Percentiles rank a stretch among this genome's conserved stretches.
phyloP scores from a whole-genome alignment of 2,329 filamentous ascomycete genomes.

The Elsinoe fawcettii region DNA sequence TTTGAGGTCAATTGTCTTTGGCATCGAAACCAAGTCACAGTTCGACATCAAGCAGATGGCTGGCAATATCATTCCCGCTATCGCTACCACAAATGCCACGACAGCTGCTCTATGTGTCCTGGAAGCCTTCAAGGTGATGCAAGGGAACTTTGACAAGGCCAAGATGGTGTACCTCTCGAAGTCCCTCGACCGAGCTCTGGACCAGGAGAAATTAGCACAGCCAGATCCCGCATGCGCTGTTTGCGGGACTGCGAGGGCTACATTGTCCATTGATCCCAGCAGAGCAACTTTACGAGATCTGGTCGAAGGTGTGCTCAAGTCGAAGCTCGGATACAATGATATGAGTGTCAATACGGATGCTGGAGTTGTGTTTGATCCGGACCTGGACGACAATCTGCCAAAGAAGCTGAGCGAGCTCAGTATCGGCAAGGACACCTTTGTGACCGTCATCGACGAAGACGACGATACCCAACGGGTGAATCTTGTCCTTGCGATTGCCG shows the following conservation, averaged over 20 bases:
- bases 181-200: slow-evolving; percentile 51
- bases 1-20: slow-evolving; percentile 79
- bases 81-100: slow-evolving; percentile 96
- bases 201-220: slow-evolving; percentile 45
- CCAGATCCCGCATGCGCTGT: slow-evolving; percentile 80
- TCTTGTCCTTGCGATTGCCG: slow-evolving; percentile 51
- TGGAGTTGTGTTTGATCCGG: slow-evolving; percentile 79
- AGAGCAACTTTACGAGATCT: slow-evolving; percentile 71
- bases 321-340: slow-evolving; percentile 66
- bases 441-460: slow-evolving; percentile 78
- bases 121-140: slow-evolving; percentile 84
- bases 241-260: slow-evolving; percentile 66
- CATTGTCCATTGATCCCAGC: slow-evolving; percentile 59
- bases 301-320: slow-evolving; percentile 64
- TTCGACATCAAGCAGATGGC: slow-evolving; percentile 99
- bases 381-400: slow-evolving; percentile 75
- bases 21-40: slow-evolving; percentile 77
- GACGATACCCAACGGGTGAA: slow-evolving; percentile 73
- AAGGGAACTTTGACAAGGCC: slow-evolving; percentile 59
- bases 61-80: slow-evolving; percentile 96
- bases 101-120: slow-evolving; percentile 87
- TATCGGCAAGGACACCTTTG: slow-evolving; percentile 60
- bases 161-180: slow-evolving; percentile 81
- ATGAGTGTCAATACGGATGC: slow-evolving; percentile 68
- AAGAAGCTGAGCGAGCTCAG: slow-evolving; percentile 75